A percentile compares a stretch with the other conserved stretches of the same genome.
phyloP scores from a whole-genome alignment of 257 asterid species.

The Lycium ferocissimum region DNA sequence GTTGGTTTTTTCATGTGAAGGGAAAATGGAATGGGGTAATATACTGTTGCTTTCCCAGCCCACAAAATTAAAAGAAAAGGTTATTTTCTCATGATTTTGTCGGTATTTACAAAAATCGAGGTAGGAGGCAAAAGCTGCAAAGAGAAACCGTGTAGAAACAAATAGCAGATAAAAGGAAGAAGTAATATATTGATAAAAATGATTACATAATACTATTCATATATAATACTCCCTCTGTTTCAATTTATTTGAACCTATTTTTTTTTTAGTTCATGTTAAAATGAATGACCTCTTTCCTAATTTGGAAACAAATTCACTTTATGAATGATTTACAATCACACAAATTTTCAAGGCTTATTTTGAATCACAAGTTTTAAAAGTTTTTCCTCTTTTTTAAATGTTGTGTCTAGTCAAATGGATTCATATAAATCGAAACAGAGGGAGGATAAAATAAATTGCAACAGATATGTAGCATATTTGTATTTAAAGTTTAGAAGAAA shows the following conservation, averaged over 20 bases:
- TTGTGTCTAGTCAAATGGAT: too few species aligned
- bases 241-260: too few species aligned
- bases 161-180: conserved; percentile 32
- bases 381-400: too few species aligned
- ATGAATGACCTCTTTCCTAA: too few species aligned
- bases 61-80: conserved; percentile 34
- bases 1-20: conserved; percentile 21
- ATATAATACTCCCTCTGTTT: too few species aligned
- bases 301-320: too few species aligned
- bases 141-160: conserved; percentile 57
- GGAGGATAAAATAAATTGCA: not conserved
- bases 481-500: not conserved
- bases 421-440: too few species aligned
- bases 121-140: conserved; percentile 87
- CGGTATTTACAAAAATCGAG: conserved; percentile 45
- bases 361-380: too few species aligned
- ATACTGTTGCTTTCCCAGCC: conserved; percentile 28
- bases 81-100: conserved; percentile 44
- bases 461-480: not conserved
- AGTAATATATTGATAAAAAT: conserved; percentile 14
- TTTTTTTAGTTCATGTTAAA: too few species aligned
- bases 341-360: too few species aligned
- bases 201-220: not conserved
- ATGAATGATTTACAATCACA: too few species aligned
- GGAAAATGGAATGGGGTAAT: not conserved